These are phyloP conservation scores for Telfairia occidentalis DNA, from an alignment of 331 rosid genomes.

Conservation along the genomic window DNA sequence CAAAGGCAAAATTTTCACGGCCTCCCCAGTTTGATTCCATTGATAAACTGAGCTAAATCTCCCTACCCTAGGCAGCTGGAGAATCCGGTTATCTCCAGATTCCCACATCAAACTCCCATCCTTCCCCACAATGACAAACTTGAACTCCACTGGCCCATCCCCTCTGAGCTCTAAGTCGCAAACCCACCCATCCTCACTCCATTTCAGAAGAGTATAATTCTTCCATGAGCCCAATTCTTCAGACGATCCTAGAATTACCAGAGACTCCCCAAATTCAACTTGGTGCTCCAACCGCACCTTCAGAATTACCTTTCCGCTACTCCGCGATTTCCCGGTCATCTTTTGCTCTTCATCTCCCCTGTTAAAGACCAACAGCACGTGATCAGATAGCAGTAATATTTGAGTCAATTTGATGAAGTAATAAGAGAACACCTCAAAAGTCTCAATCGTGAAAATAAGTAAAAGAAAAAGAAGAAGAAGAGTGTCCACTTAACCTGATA, in stretches of 20 bases:
- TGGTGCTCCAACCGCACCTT: conserved; percentile 58
- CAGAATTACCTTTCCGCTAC: conserved; percentile 33
- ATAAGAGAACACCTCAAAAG: background rate
- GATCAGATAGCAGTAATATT: background rate
- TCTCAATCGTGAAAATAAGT: background rate
- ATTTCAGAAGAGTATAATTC: conserved; percentile 39
- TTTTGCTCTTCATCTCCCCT: conserved; percentile 19
- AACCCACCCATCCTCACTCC: conserved; percentile 79
- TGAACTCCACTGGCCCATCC: conserved; percentile 38
- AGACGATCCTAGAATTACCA: conserved; percentile 59
- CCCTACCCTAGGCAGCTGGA: conserved; percentile 50
- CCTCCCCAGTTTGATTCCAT: conserved; percentile 48
- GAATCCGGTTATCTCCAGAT: conserved; percentile 50
- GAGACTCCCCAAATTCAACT: conserved; percentile 70
- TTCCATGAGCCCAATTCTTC: conserved; percentile 79
- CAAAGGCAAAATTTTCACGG: conserved; percentile 25
- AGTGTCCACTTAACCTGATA: background rate
- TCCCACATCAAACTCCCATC: conserved; percentile 53
- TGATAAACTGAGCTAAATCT: conserved; percentile 36
- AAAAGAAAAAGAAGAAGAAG: background rate
- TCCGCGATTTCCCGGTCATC: conserved; percentile 19
- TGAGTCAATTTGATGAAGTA: background rate
- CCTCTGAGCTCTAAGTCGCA: conserved; percentile 39
- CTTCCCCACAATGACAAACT: conserved; percentile 35
- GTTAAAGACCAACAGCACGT: background rate